These are phyloP conservation scores for Phytophthora capsici DNA, from an alignment of 352 stramenopile species.

Conservation along the genomic window DNA sequence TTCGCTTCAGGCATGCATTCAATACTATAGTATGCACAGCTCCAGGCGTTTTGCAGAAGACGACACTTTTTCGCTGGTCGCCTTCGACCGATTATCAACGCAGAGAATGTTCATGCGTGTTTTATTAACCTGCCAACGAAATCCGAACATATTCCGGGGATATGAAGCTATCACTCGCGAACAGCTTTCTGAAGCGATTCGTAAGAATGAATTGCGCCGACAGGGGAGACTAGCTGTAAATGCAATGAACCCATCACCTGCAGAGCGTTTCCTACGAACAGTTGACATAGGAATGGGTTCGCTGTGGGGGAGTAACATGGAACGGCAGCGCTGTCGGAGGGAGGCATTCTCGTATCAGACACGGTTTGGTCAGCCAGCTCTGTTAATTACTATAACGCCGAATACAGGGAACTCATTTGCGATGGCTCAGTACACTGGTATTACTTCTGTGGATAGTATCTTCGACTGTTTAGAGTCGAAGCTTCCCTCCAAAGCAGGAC, in stretches of 20 bases:
- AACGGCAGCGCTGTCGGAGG: neutral
- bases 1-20: neutral
- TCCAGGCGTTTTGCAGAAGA: too few relatives aligned
- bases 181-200: too few relatives aligned
- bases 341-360: slow-evolving; percentile 8
- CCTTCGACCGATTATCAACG: too few relatives aligned
- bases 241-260: too few relatives aligned
- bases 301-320: slow-evolving; percentile 9
- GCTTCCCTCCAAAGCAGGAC: neutral
- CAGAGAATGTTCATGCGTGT: too few relatives aligned
- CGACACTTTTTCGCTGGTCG: too few relatives aligned
- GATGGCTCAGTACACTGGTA: slow-evolving; percentile 5
- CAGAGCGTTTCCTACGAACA: neutral
- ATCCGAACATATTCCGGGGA: too few relatives aligned
- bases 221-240: neutral
- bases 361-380: neutral
- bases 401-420: neutral
- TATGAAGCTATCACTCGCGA: too few relatives aligned
- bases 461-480: slow-evolving; percentile 1
- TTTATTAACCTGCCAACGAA: too few relatives aligned
- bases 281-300: neutral
- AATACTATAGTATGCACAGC: neutral
- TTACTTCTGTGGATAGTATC: neutral
- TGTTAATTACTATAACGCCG: slow-evolving; percentile 9
- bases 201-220: neutral